These are phyloP conservation scores for Penicillium subrubescens DNA, from an alignment of 495 filamentous ascomycete genomes.

Conservation along the genomic window DNA sequence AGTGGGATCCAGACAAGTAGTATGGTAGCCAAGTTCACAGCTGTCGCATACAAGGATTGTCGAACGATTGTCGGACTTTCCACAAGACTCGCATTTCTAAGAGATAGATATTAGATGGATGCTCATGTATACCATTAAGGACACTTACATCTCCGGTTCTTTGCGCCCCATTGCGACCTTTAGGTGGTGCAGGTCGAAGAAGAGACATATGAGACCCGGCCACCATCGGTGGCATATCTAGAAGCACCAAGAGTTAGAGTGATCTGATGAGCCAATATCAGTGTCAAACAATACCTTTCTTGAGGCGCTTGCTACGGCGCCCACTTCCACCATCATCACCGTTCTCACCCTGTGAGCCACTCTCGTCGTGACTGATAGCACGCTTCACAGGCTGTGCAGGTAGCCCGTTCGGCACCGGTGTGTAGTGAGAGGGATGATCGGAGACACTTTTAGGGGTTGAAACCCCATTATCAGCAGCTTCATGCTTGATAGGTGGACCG, in stretches of 20 bases:
- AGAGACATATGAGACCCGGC: conserved; percentile 97
- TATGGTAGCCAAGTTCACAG: conserved; percentile 89
- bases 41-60: conserved; percentile 86
- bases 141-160: conserved; percentile 73
- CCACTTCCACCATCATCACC: conserved; percentile 70
- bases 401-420: conserved; percentile 59
- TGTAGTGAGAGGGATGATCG: conserved; percentile 40
- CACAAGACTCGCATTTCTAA: conserved; percentile 86
- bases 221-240: conserved; percentile 85
- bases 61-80: conserved; percentile 71
- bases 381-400: conserved; percentile 70
- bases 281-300: conserved; percentile 70
- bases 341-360: conserved; percentile 59
- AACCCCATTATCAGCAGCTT: conserved; percentile 50
- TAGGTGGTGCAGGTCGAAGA: conserved; percentile 77
- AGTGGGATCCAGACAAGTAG: conserved; percentile 83
- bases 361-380: conserved; percentile 81
- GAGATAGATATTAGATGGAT: conserved; percentile 12
- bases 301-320: conserved; percentile 87
- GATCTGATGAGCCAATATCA: conserved; percentile 16
- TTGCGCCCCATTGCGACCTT: conserved; percentile 66
- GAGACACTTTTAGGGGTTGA: conserved; percentile 43
- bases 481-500: conserved; percentile 49
- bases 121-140: not conserved
- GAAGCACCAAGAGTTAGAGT: conserved; percentile 10